Base-by-base conservation (phyloP, 1,284 basidiomycete species). In the Ganoderma lingzhi region DNA sequence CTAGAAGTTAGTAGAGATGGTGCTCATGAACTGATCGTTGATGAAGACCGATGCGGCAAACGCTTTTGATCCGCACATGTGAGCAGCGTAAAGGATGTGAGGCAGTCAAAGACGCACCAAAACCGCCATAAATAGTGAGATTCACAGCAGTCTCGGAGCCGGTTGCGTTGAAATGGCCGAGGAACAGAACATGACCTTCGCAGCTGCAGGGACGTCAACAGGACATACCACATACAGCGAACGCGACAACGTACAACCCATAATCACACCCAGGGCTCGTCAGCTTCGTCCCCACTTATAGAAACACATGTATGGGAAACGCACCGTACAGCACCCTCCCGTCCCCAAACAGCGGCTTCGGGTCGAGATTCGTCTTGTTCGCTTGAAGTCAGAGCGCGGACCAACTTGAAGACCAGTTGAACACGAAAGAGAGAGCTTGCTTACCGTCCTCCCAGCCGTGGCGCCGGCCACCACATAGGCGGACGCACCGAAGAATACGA, bases 1-100 rank as follows among this genome's bases (percentile, higher is more conserved):
- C 35, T 3, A 6, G 35, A 6, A 3, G 35, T 6, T 35, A 6
- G 35, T 35, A 6, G 35, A 35, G 3, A 35, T 35, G 6, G 91
- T 92, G 5, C 85, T 84, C 58, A 95, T 78, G 82, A 94, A 94
- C 2, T 86, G 82, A 69, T 89, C 82, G 73, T 95, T 95, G 19
- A 94, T 78, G 90, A 91, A 95, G 6, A 94, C 88, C 63, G 90
- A 92, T 2, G 91, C 92, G n/a, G 93, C 93, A 71, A 93, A 94
- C 0, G 88, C 92, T 88, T 65, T 3, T 9, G 39, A 17, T 2
- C 8, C n/a, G 9, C 67, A 65, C 42, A 32, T 5, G 23, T 44
- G 15, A n/a, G 1, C 0, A 5, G 10, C 14, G 28, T 2, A 6
- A 63, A 15, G 14, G n/a, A 19, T 15, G 17, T 23, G 30, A 15